Evolutionary conservation across 352 stramenopile species (phyloP).

Genomic region (Hyaloperonospora arabidopsidis): DNA sequence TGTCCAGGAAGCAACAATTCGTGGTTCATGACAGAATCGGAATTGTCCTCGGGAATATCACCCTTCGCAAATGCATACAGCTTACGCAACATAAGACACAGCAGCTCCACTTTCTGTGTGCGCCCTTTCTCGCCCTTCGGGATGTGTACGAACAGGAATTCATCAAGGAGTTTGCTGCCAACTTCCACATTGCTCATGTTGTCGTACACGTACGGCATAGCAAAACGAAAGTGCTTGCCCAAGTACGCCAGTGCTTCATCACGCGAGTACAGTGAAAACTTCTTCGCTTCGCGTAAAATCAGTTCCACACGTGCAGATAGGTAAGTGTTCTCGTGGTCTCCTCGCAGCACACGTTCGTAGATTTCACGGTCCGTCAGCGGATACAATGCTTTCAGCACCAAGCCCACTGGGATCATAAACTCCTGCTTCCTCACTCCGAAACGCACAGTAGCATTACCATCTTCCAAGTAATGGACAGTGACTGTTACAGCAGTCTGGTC

Average conservation of each 20-base stretch:
- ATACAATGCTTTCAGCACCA: conserved; percentile 96
- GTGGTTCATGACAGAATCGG: conserved; percentile 98
- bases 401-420: conserved; percentile 95
- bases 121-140: conserved; percentile 80
- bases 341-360: conserved; percentile 93
- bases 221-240: conserved; percentile 92
- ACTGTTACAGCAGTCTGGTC: conserved; percentile 96
- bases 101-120: conserved; percentile 89
- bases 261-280: conserved; percentile 86
- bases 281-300: conserved; percentile 94
- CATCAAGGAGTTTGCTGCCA: conserved; percentile 84
- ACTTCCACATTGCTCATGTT: conserved; percentile 87
- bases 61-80: conserved; percentile 95
- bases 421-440: conserved; percentile 98
- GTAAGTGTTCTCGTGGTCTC: conserved; percentile 96
- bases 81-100: conserved; percentile 96
- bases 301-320: conserved; percentile 94
- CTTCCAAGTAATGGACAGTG: conserved; percentile 97
- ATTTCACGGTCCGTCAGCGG: conserved; percentile 91
- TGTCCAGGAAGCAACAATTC: conserved; percentile 93
- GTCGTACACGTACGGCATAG: conserved; percentile 81
- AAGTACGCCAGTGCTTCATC: conserved; percentile 91
- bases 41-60: conserved; percentile 93
- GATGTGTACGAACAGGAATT: conserved; percentile 97
- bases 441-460: conserved; percentile 93